A percentile compares a stretch with the other conserved stretches of the same genome.
Conservation (phyloP, 306 rosid genomes). For the Corylus americana region DNA sequence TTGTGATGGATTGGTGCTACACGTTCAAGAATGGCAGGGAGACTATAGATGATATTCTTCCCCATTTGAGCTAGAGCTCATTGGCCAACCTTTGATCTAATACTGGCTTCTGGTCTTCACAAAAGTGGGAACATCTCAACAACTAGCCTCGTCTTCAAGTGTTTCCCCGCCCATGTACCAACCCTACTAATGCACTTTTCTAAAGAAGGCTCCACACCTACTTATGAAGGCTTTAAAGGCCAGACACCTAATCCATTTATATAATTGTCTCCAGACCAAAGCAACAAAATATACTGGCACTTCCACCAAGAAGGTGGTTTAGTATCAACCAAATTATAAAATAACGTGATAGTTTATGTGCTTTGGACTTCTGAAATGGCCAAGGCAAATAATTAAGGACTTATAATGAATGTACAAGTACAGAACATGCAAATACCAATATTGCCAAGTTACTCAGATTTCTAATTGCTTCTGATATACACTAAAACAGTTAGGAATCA, state of each 20-base stretch:
- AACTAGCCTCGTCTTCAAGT: no score
- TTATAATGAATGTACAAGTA: neutral
- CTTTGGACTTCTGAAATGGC: neutral
- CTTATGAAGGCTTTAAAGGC: no score
- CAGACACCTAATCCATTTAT: no score
- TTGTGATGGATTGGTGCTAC: no score
- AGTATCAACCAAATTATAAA: neutral
- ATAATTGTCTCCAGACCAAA: no score
- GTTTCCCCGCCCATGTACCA: no score
- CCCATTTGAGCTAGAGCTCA: neutral
- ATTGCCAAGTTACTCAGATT: neutral
- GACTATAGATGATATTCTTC: no score
- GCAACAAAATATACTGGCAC: neutral
- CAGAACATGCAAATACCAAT: neutral
- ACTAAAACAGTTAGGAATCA: neutral
- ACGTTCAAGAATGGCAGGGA: no score
- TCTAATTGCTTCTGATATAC: neutral
- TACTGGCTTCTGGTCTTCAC: neutral
- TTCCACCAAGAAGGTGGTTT: neutral
- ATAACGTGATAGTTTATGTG: neutral
- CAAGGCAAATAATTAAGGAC: neutral
- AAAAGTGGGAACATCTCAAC: no score
- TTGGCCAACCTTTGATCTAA: neutral
- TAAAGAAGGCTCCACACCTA: no score
- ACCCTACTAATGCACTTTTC: no score